A percentile compares a stretch with the other conserved stretches of the same genome.
These are phyloP conservation scores for Plasmodium relictum DNA, from an alignment of 169 alveolate genomes.

Conservation along the genomic window DNA sequence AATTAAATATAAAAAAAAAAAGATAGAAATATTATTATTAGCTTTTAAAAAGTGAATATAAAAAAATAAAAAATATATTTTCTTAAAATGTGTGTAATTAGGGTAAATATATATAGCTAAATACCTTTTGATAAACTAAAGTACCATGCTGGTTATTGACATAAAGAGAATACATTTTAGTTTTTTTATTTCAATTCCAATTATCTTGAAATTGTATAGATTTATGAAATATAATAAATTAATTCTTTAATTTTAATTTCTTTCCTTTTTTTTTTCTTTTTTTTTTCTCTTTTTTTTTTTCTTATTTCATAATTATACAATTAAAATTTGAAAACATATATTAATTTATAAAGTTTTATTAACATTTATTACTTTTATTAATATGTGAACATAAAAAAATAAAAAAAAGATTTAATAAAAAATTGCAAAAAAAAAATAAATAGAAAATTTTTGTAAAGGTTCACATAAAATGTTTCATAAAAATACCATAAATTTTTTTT, in stretches of 20 bases:
- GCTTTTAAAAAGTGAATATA: neutral
- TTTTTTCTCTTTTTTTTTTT: neutral
- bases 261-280: neutral
- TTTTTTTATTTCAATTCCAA: slow-evolving; percentile 2
- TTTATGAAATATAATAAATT: slow-evolving; percentile 14
- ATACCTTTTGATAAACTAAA: slow-evolving; percentile 92
- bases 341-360: neutral
- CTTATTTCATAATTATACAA: neutral
- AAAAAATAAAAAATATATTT: neutral
- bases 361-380: no score
- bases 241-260: neutral
- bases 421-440: no score
- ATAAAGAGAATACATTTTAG: slow-evolving; percentile 88
- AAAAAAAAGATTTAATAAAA: no score
- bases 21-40: neutral
- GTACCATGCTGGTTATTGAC: slow-evolving; percentile 95
- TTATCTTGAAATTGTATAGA: slow-evolving; percentile 10
- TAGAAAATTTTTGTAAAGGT: no score
- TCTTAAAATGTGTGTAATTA: neutral
- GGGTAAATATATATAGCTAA: neutral
- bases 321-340: neutral
- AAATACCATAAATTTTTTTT: neutral
- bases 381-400: no score
- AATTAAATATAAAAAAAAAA: neutral
- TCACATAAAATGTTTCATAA: neutral